Conservation (phyloP, 1,139 yeast species). For the Pichia sp. region DNA sequence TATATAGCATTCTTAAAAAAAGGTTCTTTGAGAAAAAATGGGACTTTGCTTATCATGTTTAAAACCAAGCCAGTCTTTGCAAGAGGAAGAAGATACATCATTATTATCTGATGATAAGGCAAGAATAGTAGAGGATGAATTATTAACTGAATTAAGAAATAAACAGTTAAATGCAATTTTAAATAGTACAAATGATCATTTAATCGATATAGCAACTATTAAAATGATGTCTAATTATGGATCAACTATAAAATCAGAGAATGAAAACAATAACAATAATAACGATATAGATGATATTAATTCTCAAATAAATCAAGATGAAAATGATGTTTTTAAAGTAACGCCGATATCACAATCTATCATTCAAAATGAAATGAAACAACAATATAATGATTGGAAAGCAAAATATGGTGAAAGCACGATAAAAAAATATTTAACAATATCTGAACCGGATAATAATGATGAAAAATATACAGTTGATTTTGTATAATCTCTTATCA, state of each 20-base stretch:
- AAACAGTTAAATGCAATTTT: constrained; percentile 27
- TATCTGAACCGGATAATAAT: constrained; percentile 1
- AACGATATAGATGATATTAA: constrained; percentile 2
- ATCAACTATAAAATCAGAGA: background rate
- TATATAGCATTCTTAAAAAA: too few relatives aligned
- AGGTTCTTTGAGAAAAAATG: constrained; percentile 15
- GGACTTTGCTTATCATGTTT: constrained; percentile 29
- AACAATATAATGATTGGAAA: constrained; percentile 9
- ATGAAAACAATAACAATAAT: too few relatives aligned
- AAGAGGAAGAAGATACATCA: constrained; percentile 26
- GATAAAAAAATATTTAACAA: constrained; percentile 6
- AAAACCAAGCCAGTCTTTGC: constrained; percentile 14
- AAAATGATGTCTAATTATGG: constrained; percentile 13
- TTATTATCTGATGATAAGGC: constrained; percentile 22
- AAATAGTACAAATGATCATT: constrained; percentile 28
- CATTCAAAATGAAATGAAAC: constrained; percentile 15
- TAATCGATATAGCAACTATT: constrained; percentile 21
- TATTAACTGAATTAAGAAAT: constrained; percentile 25
- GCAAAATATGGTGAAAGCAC: constrained; percentile 9
- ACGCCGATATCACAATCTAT: constrained; percentile 6
- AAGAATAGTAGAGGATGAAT: constrained; percentile 17
- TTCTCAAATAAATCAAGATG: constrained; percentile 10
- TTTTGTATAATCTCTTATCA: constrained; percentile 4
- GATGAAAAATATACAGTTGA: constrained; percentile 4
- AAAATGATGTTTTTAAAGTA: constrained; percentile 11